These are phyloP conservation scores for Lasiodiplodia citricola DNA, from an alignment of 2,329 filamentous ascomycete genomes.

Conservation along the genomic window DNA sequence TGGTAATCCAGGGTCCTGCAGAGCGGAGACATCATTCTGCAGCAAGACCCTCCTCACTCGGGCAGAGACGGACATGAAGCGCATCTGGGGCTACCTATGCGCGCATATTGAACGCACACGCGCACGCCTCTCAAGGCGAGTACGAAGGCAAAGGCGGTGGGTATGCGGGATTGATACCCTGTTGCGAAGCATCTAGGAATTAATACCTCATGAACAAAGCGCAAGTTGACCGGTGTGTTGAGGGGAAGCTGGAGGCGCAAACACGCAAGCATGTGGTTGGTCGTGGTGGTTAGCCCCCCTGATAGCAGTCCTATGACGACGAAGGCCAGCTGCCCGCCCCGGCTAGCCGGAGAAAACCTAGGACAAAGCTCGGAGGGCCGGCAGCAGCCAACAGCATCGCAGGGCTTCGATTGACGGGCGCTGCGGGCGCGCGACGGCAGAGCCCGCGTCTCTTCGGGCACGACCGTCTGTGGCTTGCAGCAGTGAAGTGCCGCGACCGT, in stretches of 20 bases:
- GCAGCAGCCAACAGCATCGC: neutral
- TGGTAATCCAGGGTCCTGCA: neutral
- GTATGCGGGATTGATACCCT: neutral
- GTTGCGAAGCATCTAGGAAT: neutral
- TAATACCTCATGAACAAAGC: constrained; percentile 19
- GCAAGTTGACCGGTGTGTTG: neutral
- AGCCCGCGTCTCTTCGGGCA: neutral
- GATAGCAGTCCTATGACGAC: constrained; percentile 15
- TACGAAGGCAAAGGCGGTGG: neutral
- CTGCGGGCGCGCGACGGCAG: constrained; percentile 4
- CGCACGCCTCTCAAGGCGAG: neutral
- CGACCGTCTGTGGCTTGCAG: constrained; percentile 6
- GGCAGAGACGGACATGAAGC: constrained; percentile 16
- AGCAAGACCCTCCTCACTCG: neutral
- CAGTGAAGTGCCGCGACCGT: neutral
- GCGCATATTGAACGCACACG: constrained; percentile 3
- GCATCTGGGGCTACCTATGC: constrained; percentile 6
- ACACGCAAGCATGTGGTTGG: neutral
- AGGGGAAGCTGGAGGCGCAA: neutral
- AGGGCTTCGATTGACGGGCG: neutral
- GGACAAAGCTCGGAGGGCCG: constrained; percentile 1
- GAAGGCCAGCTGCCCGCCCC: neutral
- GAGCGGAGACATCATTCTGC: neutral
- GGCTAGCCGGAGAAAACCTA: neutral
- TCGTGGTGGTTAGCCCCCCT: constrained; percentile 12